Evolutionary conservation across 2,329 filamentous ascomycete species (phyloP).

Genomic region (Triangularia setosa): DNA sequence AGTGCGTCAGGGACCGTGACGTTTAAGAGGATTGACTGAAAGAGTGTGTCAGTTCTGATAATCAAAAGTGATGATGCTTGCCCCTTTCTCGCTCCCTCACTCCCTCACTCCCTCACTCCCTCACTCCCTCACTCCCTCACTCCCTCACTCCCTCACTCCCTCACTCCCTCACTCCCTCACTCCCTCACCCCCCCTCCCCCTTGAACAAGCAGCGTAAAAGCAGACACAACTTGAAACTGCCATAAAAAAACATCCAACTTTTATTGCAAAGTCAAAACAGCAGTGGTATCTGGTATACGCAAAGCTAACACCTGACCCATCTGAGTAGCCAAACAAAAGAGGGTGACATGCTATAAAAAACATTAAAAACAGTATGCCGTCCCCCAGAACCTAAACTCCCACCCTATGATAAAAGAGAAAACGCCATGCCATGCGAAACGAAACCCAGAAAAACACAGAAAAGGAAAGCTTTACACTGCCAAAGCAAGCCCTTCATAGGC

Average conservation of each 20-base stretch:
- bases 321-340: background rate
- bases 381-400: background rate
- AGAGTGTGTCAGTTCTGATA: no score
- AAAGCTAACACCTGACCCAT: background rate
- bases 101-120: no score
- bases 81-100: no score
- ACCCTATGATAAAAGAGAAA: background rate
- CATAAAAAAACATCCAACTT: background rate
- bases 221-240: background rate
- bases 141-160: no score
- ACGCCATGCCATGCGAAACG: conserved; percentile 20
- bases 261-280: conserved; percentile 8
- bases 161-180: no score
- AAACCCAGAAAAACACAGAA: background rate
- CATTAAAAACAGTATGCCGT: background rate
- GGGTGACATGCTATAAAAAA: background rate
- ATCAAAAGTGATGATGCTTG: no score
- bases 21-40: no score
- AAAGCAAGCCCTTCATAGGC: conserved; percentile 48
- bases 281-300: conserved; percentile 14
- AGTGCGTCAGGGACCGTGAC: no score
- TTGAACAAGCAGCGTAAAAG: no score
- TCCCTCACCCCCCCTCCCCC: no score
- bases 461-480: background rate
- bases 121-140: no score